Evolutionary conservation across 371 early-diverging fungal genomes (phyloP).

Genomic region (Mortierella sp.): DNA sequence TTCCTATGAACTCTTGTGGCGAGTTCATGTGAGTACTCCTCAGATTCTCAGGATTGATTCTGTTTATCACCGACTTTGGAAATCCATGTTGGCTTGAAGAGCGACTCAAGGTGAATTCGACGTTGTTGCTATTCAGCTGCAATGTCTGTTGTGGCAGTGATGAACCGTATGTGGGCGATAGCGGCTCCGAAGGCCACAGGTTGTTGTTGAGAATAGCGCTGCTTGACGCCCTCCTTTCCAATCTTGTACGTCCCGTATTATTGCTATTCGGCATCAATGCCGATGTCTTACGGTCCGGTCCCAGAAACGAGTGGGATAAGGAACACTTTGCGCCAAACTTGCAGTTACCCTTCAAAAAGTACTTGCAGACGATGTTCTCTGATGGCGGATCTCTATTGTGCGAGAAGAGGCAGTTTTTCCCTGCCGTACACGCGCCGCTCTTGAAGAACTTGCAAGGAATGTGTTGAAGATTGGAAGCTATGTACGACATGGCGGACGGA

Average conservation of each 20-base stretch:
- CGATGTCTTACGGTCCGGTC: conserved; percentile 46
- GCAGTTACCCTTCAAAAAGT: conserved; percentile 83
- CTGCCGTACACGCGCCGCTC: conserved; percentile 81
- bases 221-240: conserved; percentile 39
- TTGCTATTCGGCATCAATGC: conserved; percentile 24
- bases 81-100: conserved; percentile 26
- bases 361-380: conserved; percentile 76
- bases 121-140: conserved; percentile 31
- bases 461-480: conserved; percentile 63
- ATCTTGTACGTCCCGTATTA: conserved; percentile 16
- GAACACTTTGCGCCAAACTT: conserved; percentile 85
- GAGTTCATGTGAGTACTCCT: conserved; percentile 9
- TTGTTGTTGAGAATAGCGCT: conserved; percentile 41
- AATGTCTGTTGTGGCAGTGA: conserved; percentile 26
- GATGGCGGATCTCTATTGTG: conserved; percentile 71
- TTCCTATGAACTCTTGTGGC: not conserved
- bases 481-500: not conserved
- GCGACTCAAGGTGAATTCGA: conserved; percentile 35
- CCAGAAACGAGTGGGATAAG: conserved; percentile 63
- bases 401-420: conserved; percentile 80
- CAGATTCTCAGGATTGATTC: conserved; percentile 15
- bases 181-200: conserved; percentile 43
- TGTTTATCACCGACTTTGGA: conserved; percentile 13
- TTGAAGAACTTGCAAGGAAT: conserved; percentile 88
- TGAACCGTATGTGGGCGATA: conserved; percentile 45